A percentile compares a stretch with the other conserved stretches of the same genome.
These are phyloP conservation scores for Ceratobasidium sp. DNA, from an alignment of 1,284 basidiomycete genomes.

Conservation along the genomic window DNA sequence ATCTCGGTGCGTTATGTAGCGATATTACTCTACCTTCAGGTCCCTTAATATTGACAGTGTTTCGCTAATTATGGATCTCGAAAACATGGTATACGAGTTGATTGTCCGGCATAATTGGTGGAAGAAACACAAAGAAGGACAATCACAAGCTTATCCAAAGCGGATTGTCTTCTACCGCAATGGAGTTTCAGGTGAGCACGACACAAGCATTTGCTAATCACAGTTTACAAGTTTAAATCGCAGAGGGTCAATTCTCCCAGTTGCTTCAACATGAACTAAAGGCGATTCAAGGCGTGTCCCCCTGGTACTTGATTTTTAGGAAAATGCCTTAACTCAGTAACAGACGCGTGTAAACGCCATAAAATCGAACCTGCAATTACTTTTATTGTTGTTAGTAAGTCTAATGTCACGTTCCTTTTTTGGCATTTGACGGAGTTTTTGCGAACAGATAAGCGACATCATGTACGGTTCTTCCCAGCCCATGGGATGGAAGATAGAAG, in stretches of 20 bases:
- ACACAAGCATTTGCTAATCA: no score
- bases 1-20: slow-evolving; percentile 64
- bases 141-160: slow-evolving; percentile 18
- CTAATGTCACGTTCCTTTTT: no score
- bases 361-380: slow-evolving; percentile 50
- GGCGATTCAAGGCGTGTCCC: slow-evolving; percentile 66
- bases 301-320: background rate
- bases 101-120: slow-evolving; percentile 31
- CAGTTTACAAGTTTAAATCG: background rate
- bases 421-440: background rate
- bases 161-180: slow-evolving; percentile 49
- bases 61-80: slow-evolving; percentile 78
- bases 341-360: slow-evolving; percentile 45
- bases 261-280: slow-evolving; percentile 32
- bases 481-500: slow-evolving; percentile 69
- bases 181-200: slow-evolving; percentile 47
- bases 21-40: background rate
- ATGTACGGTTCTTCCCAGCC: slow-evolving; percentile 73
- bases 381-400: slow-evolving; percentile 50
- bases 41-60: background rate
- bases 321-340: background rate
- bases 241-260: slow-evolving; percentile 43
- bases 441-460: slow-evolving; percentile 50
- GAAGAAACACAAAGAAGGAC: slow-evolving; percentile 41
- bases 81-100: slow-evolving; percentile 64